Percentiles rank a stretch among this genome's conserved stretches.
Evolutionary conservation across 371 early-diverging fungal species (phyloP).

Genomic region (Mortierella sp.): DNA sequence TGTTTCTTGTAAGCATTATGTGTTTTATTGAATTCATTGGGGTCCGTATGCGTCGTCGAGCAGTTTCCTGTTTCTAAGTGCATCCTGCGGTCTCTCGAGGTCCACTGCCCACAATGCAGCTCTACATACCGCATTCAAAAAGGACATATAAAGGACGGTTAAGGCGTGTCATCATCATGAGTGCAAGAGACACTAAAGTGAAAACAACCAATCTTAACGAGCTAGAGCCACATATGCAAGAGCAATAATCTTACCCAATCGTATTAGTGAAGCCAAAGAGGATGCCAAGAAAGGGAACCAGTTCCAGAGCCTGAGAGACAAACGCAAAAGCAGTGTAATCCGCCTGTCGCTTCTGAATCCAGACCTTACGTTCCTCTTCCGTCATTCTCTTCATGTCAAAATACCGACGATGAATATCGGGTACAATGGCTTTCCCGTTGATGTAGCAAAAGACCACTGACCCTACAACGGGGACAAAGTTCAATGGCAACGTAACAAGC

Average conservation of each 20-base stretch:
- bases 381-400: slow-evolving; percentile 44
- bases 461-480: slow-evolving; percentile 35
- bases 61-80: slow-evolving; percentile 32
- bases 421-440: slow-evolving; percentile 33
- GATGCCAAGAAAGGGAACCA: slow-evolving; percentile 35
- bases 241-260: slow-evolving; percentile 28
- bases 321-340: slow-evolving; percentile 34
- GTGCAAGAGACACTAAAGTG: background rate
- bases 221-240: background rate
- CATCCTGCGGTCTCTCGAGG: slow-evolving; percentile 30
- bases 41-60: slow-evolving; percentile 13
- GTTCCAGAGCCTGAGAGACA: slow-evolving; percentile 36
- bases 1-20: no score
- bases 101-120: slow-evolving; percentile 52
- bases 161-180: background rate
- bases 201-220: background rate
- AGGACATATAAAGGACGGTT: background rate
- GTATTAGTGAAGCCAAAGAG: slow-evolving; percentile 52
- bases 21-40: background rate
- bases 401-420: slow-evolving; percentile 30
- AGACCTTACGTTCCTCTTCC: slow-evolving; percentile 6
- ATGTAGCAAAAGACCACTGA: slow-evolving; percentile 35
- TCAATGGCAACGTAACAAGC: slow-evolving; percentile 34
- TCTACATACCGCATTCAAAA: slow-evolving; percentile 3
- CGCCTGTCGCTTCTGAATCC: slow-evolving; percentile 25